Evolutionary conservation across 2,329 filamentous ascomycete genomes (phyloP).

Genomic region (Chaetoscypha palmicola): DNA sequence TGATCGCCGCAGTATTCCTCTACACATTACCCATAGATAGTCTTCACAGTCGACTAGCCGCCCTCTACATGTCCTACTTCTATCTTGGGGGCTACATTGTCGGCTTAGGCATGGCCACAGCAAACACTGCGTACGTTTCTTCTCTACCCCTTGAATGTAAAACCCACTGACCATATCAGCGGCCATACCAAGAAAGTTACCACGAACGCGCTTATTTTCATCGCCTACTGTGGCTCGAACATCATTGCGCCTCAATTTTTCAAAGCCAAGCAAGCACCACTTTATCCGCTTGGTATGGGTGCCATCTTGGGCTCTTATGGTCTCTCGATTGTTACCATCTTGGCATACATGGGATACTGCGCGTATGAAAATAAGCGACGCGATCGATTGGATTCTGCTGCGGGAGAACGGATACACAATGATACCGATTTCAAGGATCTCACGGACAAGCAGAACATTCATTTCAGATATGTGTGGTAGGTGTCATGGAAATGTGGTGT

Average conservation of each 20-base stretch:
- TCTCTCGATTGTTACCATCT: conserved; percentile 30
- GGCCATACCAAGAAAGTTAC: conserved; percentile 19
- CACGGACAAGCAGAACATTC: conserved; percentile 22
- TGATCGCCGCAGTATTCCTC: conserved; percentile 31
- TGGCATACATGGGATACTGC: conserved; percentile 28
- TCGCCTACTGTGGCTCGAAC: conserved; percentile 16
- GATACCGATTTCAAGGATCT: conserved; percentile 20
- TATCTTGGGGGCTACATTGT: conserved; percentile 30
- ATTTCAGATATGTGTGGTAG: conserved; percentile 21
- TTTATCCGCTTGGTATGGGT: conserved; percentile 49
- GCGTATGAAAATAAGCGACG: conserved; percentile 31
- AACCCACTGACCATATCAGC: conserved; percentile 20
- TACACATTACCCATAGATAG: conserved; percentile 28
- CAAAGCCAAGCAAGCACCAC: conserved; percentile 45
- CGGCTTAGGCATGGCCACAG: conserved; percentile 16
- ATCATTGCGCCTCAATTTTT: conserved; percentile 51
- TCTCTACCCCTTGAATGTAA: background rate
- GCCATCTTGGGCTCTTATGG: conserved; percentile 35
- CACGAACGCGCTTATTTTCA: conserved; percentile 36
- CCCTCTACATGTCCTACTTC: conserved; percentile 32
- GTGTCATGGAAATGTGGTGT: background rate
- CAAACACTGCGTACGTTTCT: conserved; percentile 3
- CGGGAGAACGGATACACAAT: conserved; percentile 24
- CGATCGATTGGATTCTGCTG: conserved; percentile 39
- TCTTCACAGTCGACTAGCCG: conserved; percentile 28